Base-by-base conservation (phyloP, 192 early-diverging fungal species). In the Phycomyces nitens region DNA sequence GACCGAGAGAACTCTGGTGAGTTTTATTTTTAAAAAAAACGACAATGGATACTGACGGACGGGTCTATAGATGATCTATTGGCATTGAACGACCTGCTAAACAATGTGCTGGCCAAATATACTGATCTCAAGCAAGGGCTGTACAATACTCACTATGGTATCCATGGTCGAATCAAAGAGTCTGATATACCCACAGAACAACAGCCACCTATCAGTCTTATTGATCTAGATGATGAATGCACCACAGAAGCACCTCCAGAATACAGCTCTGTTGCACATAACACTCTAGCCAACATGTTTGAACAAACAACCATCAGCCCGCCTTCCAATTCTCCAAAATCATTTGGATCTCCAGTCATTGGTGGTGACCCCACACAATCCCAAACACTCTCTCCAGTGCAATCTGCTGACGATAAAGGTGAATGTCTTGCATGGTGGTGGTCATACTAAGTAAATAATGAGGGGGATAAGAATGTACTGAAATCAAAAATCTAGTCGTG, bases 91-190 rank as follows among this genome's bases (percentile, higher is more conserved):
- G 88, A 92, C 53, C 67, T 88, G 23, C 84, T 94, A 56, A 92
- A 92, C 64, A 86, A 73, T 34, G 92, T 90, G 0, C 68, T 92
- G 10, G 78, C 80, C 51, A 90, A 90, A 63, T 89, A 92, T 56
- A 67, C 70, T 1, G 80, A 85, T 53, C 58, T 80, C 5, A 71
- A 73, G 64, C 71, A 71, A 22, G 81, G 81, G 3, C 73, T 78
- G 39, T 70, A 77, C 11, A 65, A 74, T 39, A 80, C 51, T 53
- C 71, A 59, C 16, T 70, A 70, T 51, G 68, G 64, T 40, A 53
- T 69, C n/a, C 53, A 47, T 44, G 62, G 24, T 40, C 44, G 26
- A 52, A 52, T 20, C 20, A 44, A 39, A 4, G 52, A 21, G 21
- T 38, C 41, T 8, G 41, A 14, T 16, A 38, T 24, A 27, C 29